phyloP scores from a whole-genome alignment of 495 filamentous ascomycete genomes.

The Penicillium macrosclerotiorum region DNA sequence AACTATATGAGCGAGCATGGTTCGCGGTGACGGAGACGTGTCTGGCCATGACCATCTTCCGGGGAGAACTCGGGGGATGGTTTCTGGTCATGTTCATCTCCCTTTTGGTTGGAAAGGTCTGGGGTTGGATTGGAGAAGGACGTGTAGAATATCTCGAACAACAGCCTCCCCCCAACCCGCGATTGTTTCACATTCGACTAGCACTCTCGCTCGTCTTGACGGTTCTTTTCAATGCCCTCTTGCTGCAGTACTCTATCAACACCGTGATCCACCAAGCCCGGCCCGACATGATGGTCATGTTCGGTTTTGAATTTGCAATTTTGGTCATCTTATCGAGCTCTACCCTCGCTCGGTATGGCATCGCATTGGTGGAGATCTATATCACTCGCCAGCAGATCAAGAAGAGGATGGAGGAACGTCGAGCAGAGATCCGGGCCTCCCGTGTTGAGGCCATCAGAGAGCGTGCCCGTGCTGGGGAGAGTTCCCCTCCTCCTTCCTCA shows the following conservation, averaged over 20 bases:
- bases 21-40: constrained; percentile 96
- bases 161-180: constrained; percentile 86
- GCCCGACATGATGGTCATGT: constrained; percentile 99
- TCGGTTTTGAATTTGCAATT: constrained; percentile 94
- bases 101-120: constrained; percentile 90
- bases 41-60: constrained; percentile 98
- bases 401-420: constrained; percentile 61
- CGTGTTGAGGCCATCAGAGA: constrained; percentile 52
- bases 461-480: constrained; percentile 35
- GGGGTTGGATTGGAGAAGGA: constrained; percentile 96
- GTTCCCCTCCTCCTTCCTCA: constrained; percentile 17
- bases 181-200: constrained; percentile 83
- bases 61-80: constrained; percentile 89
- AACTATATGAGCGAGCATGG: constrained; percentile 96
- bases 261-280: constrained; percentile 81
- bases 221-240: constrained; percentile 68
- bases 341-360: constrained; percentile 70
- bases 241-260: constrained; percentile 76
- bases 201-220: constrained; percentile 75
- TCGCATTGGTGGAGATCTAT: constrained; percentile 76
- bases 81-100: constrained; percentile 94
- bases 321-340: constrained; percentile 76
- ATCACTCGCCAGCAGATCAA: constrained; percentile 69
- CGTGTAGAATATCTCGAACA: constrained; percentile 93
- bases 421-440: constrained; percentile 62